A percentile compares a stretch with the other conserved stretches of the same genome.
phyloP scores from a whole-genome alignment of 2,329 filamentous ascomycete genomes.

The Huntiella abstrusa region DNA sequence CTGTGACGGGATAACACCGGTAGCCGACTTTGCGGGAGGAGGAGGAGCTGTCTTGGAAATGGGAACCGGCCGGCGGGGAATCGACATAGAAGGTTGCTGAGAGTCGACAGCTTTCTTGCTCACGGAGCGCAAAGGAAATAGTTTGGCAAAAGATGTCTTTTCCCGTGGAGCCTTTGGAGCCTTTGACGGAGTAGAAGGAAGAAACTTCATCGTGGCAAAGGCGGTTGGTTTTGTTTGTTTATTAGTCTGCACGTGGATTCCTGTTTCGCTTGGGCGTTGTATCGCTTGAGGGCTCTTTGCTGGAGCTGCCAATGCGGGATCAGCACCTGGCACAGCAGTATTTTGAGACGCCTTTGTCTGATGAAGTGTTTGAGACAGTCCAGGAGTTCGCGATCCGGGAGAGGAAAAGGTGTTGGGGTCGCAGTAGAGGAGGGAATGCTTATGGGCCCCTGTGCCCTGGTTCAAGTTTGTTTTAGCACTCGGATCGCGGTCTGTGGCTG shows the following conservation, averaged over 20 bases:
- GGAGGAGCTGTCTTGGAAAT: constrained; percentile 5
- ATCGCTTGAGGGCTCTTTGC: background rate
- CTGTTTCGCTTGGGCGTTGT: too few relatives aligned
- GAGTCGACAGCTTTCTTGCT: constrained; percentile 11
- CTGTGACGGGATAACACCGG: background rate
- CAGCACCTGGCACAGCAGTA: background rate
- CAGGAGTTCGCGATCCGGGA: background rate
- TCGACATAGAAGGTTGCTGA: constrained; percentile 17
- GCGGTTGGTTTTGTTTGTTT: constrained; percentile 5
- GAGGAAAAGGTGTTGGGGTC: constrained; percentile 1
- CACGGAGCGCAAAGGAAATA: constrained; percentile 14
- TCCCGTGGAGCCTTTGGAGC: constrained; percentile 13
- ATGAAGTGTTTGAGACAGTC: constrained; percentile 7
- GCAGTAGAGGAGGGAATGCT: background rate
- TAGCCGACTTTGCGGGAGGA: background rate
- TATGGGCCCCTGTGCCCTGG: background rate
- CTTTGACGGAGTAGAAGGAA: constrained; percentile 6
- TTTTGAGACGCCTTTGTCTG: constrained; percentile 4
- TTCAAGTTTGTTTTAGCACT: background rate
- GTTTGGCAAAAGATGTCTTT: constrained; percentile 11
- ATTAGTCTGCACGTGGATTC: background rate
- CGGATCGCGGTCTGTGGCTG: background rate
- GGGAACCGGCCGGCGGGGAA: constrained; percentile 21
- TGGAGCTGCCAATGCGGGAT: constrained; percentile 1
- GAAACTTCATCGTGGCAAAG: constrained; percentile 12